Base-by-base conservation (phyloP, 1,284 basidiomycete genomes). In the Pholiota adiposa region DNA sequence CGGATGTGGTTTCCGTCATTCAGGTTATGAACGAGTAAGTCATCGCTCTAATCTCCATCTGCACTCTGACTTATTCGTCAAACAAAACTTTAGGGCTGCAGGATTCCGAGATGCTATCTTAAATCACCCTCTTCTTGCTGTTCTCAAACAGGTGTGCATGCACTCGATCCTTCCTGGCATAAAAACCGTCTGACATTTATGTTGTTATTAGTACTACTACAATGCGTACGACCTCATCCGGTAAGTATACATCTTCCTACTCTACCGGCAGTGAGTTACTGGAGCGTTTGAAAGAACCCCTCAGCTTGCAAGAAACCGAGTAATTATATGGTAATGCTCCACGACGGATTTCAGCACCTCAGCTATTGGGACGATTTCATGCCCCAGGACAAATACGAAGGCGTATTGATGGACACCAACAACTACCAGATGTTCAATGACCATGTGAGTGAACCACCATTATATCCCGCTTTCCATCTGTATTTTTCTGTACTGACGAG, bases 381-480 rank as follows among this genome's bases (percentile, higher is more conserved):
- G 80, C 78, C 82, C 0, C 67, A 78, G 19, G 83, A 86, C 0
- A 49, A 73, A 6, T 86, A 68, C 73, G 80, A 79, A 61, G 86
- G 85, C 40, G 93, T 96, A 27, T 83, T 88, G 31, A 83, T 97
- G 77, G 95, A 97, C 73, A 93, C 85, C 25, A 90, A 92, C 68
- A 85, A 89, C 58, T 92, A 94, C 74, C 90, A 93, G 69, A 83
- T 95, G 69, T 95, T 95, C 77, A 82, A 79, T 21, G 56, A 58
- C 50, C 56, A 58, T 23, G 54, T 56, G 25, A 40, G 46, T 25
- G 7, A 46, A 14, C 9, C 34, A 7, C 40, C 57, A 29, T 12
- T n/a, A n/a, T n/a, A n/a, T n/a, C 36, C n/a, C n/a, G n/a, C n/a
- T n/a, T n/a, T 54, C 6, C 50, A 53, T 54, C 18, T n/a, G 16